These are phyloP conservation scores for Ceratobasidium sp. DNA, from an alignment of 1,284 basidiomycete genomes.

Conservation along the genomic window DNA sequence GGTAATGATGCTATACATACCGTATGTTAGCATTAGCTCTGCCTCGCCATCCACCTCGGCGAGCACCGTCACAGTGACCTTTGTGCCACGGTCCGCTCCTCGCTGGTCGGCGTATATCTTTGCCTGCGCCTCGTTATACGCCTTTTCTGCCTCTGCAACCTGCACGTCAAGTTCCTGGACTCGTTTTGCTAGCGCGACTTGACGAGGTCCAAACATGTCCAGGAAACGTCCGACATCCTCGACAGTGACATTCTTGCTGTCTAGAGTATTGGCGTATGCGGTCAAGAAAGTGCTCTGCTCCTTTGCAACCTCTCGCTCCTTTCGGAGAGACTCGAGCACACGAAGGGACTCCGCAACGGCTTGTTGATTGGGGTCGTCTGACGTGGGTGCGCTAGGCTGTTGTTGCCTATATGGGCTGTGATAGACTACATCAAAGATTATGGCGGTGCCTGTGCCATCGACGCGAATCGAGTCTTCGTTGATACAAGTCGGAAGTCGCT, in stretches of 20 bases:
- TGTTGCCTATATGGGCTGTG: constrained; percentile 33
- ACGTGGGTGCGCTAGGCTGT: not conserved
- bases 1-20: constrained; percentile 36
- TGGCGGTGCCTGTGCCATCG: constrained; percentile 51
- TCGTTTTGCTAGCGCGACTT: constrained; percentile 40
- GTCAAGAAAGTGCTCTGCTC: constrained; percentile 45
- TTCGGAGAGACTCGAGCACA: constrained; percentile 37
- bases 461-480: too few relatives aligned
- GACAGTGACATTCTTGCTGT: constrained; percentile 46
- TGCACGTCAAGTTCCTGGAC: constrained; percentile 40
- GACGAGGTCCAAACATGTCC: constrained; percentile 48
- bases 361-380: constrained; percentile 15
- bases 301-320: constrained; percentile 41
- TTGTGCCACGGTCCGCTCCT: constrained; percentile 46
- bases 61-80: constrained; percentile 49
- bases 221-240: constrained; percentile 50
- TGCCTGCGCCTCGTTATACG: constrained; percentile 38
- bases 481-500: too few relatives aligned
- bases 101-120: constrained; percentile 39
- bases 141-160: constrained; percentile 43
- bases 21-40: constrained; percentile 48
- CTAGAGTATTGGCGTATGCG: constrained; percentile 49
- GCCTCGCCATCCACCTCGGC: constrained; percentile 49
- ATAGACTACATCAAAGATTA: constrained; percentile 53
- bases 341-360: constrained; percentile 45